Evolutionary conservation across 1,139 yeast species (phyloP), one percentile per base, ranked within the genome.

Genomic region (Candida labiduridarum): DNA sequence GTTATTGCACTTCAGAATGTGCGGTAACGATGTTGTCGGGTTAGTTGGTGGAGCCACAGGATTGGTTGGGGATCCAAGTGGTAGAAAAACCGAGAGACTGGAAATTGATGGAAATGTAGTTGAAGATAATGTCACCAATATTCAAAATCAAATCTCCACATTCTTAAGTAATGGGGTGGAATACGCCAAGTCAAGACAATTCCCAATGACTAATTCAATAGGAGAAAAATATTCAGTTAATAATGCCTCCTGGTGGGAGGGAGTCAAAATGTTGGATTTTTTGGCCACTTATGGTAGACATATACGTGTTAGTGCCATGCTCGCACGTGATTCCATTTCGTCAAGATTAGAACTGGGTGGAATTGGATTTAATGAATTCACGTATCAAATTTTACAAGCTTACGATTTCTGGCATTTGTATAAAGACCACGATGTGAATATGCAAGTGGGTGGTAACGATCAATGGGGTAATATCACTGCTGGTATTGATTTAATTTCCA

Each of bases 381-480:
- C 96, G 1, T 94, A 94, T 66, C 99, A 94, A 64, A 76, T 94
- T 16, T 70, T 94, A 46, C 99, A 94, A 66, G 98, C 97, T 0
- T 94, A 83, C 66, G 99, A 94, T 64, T 95, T 91, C 63, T 91
- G 88, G 81, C 91, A 92, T 62, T 72, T 95, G 56, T 84, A 83
- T 69, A 77, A 78, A 43, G 65, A 79, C 14, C 72, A 82, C 38
- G 70, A 74, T 2, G 95, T 94, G 41, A 75, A 79, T 46, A 68
- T 91, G 34, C 97, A 94, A 69, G 83, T 95, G 25, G 99, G 99
- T 14, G 99, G 99, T 8, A 91, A 88, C 63, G 99, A 94, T 65
- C 99, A 94, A 68, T 94, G 97, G 94, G 99, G 99, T 1, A 94
- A 94, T 61, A 95, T 95, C 55, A 90, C 96, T 5, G 98, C 98